Conservation (phyloP, 192 early-diverging fungal species). For the Oehlia diaphana region DNA sequence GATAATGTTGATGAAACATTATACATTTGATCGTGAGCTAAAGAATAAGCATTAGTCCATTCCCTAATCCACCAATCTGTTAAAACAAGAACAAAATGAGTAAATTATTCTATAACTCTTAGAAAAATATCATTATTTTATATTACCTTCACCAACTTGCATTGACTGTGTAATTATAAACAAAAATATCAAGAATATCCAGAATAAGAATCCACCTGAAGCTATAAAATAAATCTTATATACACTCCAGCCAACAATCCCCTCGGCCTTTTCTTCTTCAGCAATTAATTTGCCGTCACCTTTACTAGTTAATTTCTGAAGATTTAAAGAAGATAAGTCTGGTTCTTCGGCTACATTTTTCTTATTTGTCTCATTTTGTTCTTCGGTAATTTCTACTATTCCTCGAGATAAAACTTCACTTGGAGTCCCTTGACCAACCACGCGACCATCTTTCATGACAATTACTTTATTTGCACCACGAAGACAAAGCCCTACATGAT, state of each 20-base stretch:
- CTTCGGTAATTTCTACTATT: conserved; percentile 43
- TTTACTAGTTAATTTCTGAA: conserved; percentile 39
- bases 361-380: conserved; percentile 38
- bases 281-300: conserved; percentile 66
- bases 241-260: conserved; percentile 71
- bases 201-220: conserved; percentile 65
- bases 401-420: conserved; percentile 44
- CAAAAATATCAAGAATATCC: conserved; percentile 54
- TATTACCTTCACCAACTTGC: conserved; percentile 48
- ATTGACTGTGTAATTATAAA: conserved; percentile 44
- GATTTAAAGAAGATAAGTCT: conserved; percentile 30
- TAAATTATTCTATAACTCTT: neutral
- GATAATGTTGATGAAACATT: neutral
- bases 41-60: conserved; percentile 27
- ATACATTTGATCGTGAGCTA: neutral
- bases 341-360: conserved; percentile 43
- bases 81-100: neutral
- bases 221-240: conserved; percentile 78
- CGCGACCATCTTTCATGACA: conserved; percentile 60
- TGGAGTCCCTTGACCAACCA: conserved; percentile 53
- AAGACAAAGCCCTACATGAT: conserved; percentile 72
- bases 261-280: conserved; percentile 83
- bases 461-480: conserved; percentile 57
- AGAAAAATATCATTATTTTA: conserved; percentile 27
- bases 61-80: conserved; percentile 27